phyloP scores from a whole-genome alignment of 2,329 filamentous ascomycete genomes.

The Trichoderma lentiforme region DNA sequence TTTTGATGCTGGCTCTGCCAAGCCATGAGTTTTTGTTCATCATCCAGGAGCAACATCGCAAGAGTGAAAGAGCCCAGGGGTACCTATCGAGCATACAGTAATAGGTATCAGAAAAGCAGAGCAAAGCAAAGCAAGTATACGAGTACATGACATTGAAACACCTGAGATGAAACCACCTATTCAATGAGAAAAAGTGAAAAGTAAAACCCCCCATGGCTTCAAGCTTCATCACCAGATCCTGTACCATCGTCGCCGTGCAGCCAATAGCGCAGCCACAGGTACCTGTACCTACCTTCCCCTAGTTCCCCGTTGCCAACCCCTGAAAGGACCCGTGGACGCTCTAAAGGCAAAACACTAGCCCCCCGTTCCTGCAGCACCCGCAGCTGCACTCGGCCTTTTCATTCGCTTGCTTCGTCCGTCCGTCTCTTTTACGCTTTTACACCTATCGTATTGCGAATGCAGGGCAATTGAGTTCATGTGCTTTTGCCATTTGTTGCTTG shows the following conservation, averaged over 20 bases:
- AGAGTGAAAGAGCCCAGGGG: too few relatives aligned
- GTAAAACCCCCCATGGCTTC: neutral
- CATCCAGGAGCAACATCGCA: neutral
- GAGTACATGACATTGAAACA: neutral
- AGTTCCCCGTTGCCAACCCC: neutral
- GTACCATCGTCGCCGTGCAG: neutral
- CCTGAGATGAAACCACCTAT: neutral
- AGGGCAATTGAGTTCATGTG: neutral
- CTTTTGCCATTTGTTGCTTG: neutral
- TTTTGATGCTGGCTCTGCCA: neutral
- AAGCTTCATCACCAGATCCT: neutral
- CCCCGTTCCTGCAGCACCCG: slow-evolving; percentile 19
- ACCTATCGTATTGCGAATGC: neutral
- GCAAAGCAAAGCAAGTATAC: neutral
- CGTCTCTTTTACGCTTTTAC: neutral
- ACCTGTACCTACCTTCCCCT: neutral
- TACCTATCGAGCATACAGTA: too few relatives aligned
- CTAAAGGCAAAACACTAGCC: slow-evolving; percentile 18
- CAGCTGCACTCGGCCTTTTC: slow-evolving; percentile 3
- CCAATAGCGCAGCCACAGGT: neutral
- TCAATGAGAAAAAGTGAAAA: neutral
- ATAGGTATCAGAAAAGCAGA: neutral
- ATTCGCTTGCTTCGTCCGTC: neutral
- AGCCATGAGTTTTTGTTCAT: neutral
- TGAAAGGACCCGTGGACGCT: neutral